Evolutionary conservation across 169 alveolate genomes (phyloP), one percentile per base, ranked within the genome.

Genomic region (Pseudocohnilembus persalinus): DNA sequence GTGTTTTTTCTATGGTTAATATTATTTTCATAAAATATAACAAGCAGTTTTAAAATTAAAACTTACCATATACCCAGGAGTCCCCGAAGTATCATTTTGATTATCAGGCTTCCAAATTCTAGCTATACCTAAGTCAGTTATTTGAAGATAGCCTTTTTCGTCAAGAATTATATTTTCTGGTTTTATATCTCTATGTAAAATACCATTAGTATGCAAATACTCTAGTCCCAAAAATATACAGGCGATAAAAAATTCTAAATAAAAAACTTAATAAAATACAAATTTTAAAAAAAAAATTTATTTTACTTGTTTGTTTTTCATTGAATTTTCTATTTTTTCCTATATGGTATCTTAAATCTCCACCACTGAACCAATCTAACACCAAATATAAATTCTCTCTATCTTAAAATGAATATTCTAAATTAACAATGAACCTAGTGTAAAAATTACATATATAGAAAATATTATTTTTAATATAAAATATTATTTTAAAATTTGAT

Each of bases 391-490:
- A 87, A 86, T 94, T 96, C 68, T 94, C 96, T 75, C 94, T 74
- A 88, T 96, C 98, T 88, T 96, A 91, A 83, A 93, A 96, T 0
- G 97, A 96, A 83, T 87, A 96, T 72, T 90, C 77, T 97, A 94
- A 93, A 83, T 96, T 96, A n/a, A 96, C 97, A 11, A 95, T 78
- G 78, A 91, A 93, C 30, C 96, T 93, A 88, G 77, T 88, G 24
- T 65, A 24, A 32, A 27, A 11, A 73, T 24, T 35, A 26, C 30
- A 30, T 29, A 31, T 32, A 49, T 79, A 79, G 75, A 34, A 32
- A 29, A 15, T 76, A 76, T 76, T 4, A 31, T 74, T 63, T 0
- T 49, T n/a, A 6, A 1, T 64, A 34, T 24, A 72, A 49, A 0
- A 1, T 30, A 0, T 64, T 64, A 29, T 29, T 15, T 0, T 31